Percentiles rank a stretch among this genome's conserved stretches.
These are phyloP conservation scores for Suhomyces bokatorum DNA, from an alignment of 1,139 yeast species.

Conservation along the genomic window DNA sequence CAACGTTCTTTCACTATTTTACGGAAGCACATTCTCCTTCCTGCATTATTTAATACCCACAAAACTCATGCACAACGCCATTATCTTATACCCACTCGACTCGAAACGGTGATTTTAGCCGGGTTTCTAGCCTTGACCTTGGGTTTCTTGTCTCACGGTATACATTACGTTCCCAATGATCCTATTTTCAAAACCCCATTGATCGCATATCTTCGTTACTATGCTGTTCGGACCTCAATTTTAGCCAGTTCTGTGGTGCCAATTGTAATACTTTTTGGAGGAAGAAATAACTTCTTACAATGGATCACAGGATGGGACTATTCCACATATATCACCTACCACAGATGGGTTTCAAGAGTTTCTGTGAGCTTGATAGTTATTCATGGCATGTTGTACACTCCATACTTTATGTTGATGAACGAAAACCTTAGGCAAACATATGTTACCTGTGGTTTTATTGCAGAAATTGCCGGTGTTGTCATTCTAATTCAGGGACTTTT, in stretches of 20 bases:
- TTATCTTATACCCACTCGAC: constrained; percentile 60
- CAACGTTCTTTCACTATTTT: not conserved
- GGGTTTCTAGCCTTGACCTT: constrained; percentile 10
- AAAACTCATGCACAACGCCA: constrained; percentile 38
- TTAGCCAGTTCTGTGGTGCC: constrained; percentile 56
- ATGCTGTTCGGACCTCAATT: constrained; percentile 60
- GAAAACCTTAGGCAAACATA: constrained; percentile 20
- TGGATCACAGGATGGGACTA: constrained; percentile 61
- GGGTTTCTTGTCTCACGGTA: constrained; percentile 15
- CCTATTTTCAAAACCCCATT: constrained; percentile 26
- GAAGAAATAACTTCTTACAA: constrained; percentile 60
- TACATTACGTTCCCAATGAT: constrained; percentile 28
- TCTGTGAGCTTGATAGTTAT: constrained; percentile 38
- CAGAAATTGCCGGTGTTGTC: constrained; percentile 32
- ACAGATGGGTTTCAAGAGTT: constrained; percentile 59
- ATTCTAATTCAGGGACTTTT: constrained; percentile 40
- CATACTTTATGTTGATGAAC: constrained; percentile 13
- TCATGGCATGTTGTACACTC: constrained; percentile 41
- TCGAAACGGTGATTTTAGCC: constrained; percentile 38
- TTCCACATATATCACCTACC: constrained; percentile 57
- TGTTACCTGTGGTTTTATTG: constrained; percentile 31
- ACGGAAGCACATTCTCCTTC: constrained; percentile 24
- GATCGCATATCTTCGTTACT: constrained; percentile 32
- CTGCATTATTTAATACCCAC: constrained; percentile 44
- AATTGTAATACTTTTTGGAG: constrained; percentile 55